These are phyloP conservation scores for Kregervanrija pseudodelftensis DNA, from an alignment of 805 yeast species.

Conservation along the genomic window DNA sequence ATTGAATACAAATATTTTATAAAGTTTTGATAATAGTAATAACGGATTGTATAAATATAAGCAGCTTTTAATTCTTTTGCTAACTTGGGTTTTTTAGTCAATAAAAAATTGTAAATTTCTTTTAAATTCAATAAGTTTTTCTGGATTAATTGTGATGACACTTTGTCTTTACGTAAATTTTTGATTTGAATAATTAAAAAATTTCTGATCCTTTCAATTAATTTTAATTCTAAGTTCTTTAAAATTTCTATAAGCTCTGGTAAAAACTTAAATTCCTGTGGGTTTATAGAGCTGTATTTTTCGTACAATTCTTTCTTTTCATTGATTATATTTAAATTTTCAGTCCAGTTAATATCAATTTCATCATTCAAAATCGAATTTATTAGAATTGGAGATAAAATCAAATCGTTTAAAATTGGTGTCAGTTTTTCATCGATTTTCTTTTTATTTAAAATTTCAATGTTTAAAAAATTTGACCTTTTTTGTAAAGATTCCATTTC, in stretches of 20 bases:
- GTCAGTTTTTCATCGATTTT: constrained; percentile 46
- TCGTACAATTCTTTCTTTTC: constrained; percentile 53
- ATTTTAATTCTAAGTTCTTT: constrained; percentile 49
- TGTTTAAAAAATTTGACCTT: constrained; percentile 42
- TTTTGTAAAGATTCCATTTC: constrained; percentile 57
- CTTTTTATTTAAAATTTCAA: constrained; percentile 41
- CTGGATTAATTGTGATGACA: constrained; percentile 72
- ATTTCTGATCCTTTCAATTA: constrained; percentile 71
- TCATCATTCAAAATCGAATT: constrained; percentile 50
- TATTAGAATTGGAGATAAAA: constrained; percentile 69
- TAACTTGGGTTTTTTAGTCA: constrained; percentile 46
- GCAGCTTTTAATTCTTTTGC: constrained; percentile 74
- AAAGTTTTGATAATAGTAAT: constrained; percentile 84
- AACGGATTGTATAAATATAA: constrained; percentile 79
- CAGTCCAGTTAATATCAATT: constrained; percentile 57
- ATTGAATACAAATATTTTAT: constrained; percentile 68
- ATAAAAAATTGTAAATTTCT: constrained; percentile 54
- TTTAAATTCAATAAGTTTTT: constrained; percentile 53
- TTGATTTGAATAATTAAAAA: constrained; percentile 60
- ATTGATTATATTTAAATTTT: constrained; percentile 47
- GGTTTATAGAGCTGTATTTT: constrained; percentile 11
- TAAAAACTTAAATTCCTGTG: constrained; percentile 10
- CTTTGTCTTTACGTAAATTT: constrained; percentile 53
- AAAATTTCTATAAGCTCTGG: constrained; percentile 27
- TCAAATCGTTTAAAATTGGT: constrained; percentile 68